Conservation (phyloP, 148 eudicot species). For the Bassia scoparia region DNA sequence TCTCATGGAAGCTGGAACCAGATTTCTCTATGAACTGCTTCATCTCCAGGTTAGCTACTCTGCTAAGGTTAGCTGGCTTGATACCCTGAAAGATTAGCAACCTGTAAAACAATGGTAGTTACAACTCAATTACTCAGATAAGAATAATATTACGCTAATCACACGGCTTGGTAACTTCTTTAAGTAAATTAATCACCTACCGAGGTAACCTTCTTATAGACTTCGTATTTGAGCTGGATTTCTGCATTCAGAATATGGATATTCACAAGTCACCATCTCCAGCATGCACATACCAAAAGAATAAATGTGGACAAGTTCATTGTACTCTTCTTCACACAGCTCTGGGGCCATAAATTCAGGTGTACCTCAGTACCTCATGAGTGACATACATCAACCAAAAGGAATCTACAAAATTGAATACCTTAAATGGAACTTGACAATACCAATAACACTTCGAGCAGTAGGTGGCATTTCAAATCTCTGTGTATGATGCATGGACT, state of each 20-base stretch:
- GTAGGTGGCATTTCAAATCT: constrained; percentile 73
- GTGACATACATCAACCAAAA: background rate
- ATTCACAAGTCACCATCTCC: constrained; percentile 77
- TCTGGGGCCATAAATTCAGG: constrained; percentile 98
- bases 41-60: constrained; percentile 39
- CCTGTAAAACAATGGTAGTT: background rate
- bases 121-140: background rate
- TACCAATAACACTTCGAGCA: constrained; percentile 74
- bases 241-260: constrained; percentile 75
- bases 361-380: constrained; percentile 45
- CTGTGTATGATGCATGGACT: constrained; percentile 74
- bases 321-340: constrained; percentile 81
- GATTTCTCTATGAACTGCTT: constrained; percentile 50
- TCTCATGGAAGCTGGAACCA: constrained; percentile 41
- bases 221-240: constrained; percentile 72
- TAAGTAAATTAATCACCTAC: constrained; percentile 32
- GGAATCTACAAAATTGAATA: background rate
- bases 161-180: background rate
- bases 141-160: no score
- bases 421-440: background rate
- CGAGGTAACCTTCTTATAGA: constrained; percentile 65
- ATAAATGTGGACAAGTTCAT: constrained; percentile 79
- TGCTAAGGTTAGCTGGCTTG: constrained; percentile 49
- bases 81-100: constrained; percentile 43
- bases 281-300: constrained; percentile 90